These are phyloP conservation scores for Lepidium aucheri DNA, from an alignment of 345 rosid genomes.

Conservation along the genomic window DNA sequence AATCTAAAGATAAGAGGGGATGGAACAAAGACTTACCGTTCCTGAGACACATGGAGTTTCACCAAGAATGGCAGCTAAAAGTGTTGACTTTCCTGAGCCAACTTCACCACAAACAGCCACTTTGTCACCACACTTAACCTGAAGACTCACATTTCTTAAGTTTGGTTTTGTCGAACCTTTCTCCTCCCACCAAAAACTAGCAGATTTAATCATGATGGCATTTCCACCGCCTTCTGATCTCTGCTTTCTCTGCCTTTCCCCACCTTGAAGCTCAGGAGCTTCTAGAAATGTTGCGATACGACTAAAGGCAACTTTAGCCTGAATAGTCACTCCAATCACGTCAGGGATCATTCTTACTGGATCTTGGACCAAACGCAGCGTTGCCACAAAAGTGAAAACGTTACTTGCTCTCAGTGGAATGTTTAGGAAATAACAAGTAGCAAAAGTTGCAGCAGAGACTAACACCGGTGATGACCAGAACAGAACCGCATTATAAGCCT, in stretches of 20 bases:
- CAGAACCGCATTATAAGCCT: constrained; percentile 56
- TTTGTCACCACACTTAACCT: constrained; percentile 56
- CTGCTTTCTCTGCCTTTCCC: constrained; percentile 33
- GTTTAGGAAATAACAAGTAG: constrained; percentile 70
- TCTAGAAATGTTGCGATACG: constrained; percentile 74
- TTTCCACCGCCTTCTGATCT: constrained; percentile 10
- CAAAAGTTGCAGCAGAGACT: constrained; percentile 82
- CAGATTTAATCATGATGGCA: constrained; percentile 47
- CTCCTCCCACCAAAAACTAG: constrained; percentile 80
- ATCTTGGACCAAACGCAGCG: constrained; percentile 83
- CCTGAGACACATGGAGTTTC: constrained; percentile 66
- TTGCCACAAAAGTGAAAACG: constrained; percentile 91
- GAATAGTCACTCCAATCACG: constrained; percentile 75
- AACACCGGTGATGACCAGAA: constrained; percentile 90
- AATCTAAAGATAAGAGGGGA: neutral
- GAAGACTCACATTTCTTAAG: constrained; percentile 50
- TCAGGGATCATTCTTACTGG: constrained; percentile 79
- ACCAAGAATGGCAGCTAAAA: constrained; percentile 84
- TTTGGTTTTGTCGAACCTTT: constrained; percentile 39
- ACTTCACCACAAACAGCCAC: constrained; percentile 95
- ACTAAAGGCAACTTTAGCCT: constrained; percentile 79
- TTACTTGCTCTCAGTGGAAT: constrained; percentile 76
- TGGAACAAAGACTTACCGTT: constrained; percentile 39
- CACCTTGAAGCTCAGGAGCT: constrained; percentile 78
- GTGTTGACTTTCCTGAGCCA: constrained; percentile 95